These are phyloP conservation scores for Solanum arcanum DNA, from an alignment of 257 asterid species.

Conservation along the genomic window DNA sequence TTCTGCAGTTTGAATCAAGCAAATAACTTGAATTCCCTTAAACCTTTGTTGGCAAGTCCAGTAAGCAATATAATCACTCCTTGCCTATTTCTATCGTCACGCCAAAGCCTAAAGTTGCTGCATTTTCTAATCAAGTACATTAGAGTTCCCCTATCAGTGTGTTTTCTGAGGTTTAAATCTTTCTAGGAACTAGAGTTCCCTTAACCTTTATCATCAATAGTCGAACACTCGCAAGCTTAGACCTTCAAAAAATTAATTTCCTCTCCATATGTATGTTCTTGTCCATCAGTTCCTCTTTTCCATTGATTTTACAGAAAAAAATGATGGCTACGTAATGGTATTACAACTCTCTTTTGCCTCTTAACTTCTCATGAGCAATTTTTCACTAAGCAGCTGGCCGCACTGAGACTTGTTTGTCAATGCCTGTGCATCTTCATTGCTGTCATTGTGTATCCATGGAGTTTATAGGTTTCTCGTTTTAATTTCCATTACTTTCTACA, in stretches of 20 bases:
- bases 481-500: neutral
- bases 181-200: neutral
- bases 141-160: neutral
- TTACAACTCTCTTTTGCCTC: neutral
- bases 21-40: neutral
- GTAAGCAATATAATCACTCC: neutral
- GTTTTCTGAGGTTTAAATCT: neutral
- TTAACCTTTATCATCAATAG: neutral
- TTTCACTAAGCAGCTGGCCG: neutral
- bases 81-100: neutral
- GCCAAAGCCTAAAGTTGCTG: neutral
- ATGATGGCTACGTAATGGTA: neutral
- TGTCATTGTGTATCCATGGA: neutral
- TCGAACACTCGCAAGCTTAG: neutral
- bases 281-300: neutral
- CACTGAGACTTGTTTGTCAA: neutral
- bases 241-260: neutral
- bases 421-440: neutral
- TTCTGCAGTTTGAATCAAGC: neutral
- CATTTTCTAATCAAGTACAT: neutral
- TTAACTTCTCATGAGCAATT: neutral
- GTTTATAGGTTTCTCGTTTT: neutral
- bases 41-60: neutral
- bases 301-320: neutral
- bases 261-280: neutral